Conservation (phyloP, 768 basidiomycete species). For the Lactarius sanguifluus region DNA sequence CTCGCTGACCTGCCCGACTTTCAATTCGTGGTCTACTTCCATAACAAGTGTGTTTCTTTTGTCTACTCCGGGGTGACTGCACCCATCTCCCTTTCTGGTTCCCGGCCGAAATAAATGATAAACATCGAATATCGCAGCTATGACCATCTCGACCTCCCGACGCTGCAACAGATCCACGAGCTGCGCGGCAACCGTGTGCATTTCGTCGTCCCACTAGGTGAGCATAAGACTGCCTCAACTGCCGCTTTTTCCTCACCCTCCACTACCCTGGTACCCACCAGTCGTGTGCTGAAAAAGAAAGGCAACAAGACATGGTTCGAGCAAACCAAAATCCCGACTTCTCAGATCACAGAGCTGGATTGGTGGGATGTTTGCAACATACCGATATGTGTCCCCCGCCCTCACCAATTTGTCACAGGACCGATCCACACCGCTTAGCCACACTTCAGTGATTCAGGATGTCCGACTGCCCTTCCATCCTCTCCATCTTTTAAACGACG, state of each 20-base stretch:
- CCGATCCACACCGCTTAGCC: not conserved
- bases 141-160: constrained; percentile 44
- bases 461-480: not conserved
- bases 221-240: constrained; percentile 4
- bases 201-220: constrained; percentile 44
- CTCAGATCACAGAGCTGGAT: constrained; percentile 40
- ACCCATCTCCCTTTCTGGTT: not conserved
- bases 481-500: not conserved
- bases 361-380: constrained; percentile 49
- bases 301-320: constrained; percentile 37
- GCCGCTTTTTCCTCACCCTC: no score
- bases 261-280: no score
- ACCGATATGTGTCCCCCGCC: constrained; percentile 34
- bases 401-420: not conserved
- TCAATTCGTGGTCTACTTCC: no score
- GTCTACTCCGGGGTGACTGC: constrained; percentile 32
- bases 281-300: not conserved
- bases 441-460: constrained; percentile 40
- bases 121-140: constrained; percentile 32
- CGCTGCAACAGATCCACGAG: constrained; percentile 34
- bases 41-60: no score
- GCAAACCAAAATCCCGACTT: constrained; percentile 35
- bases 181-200: constrained; percentile 30
- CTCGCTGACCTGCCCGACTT: no score
- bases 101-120: no score